Base-by-base conservation (phyloP, 225 moss, liverwort and hornwort species). In the Bryum argenteum region DNA sequence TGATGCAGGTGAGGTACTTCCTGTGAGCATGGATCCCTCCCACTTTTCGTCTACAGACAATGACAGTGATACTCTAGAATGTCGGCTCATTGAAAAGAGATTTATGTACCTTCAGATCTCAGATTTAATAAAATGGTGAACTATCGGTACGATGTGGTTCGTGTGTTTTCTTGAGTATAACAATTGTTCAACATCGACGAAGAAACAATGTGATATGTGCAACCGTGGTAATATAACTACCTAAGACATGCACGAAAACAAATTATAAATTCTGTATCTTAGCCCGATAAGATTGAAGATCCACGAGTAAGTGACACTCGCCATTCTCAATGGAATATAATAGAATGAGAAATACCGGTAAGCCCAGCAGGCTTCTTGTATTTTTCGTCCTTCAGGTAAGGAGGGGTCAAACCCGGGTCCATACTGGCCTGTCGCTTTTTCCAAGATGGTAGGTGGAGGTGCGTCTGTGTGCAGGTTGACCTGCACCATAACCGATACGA, bases 391-490 rank as follows among this genome's bases (percentile, higher is more conserved):
- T 75, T 90, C 86, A 55, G 89, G 78, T 64, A 81, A 75, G 24
- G 77, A 55, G 7, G 90, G 84, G 73, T 94, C 89, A 80, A 94
- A 98, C 9, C 97, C 97, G 8, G 94, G 89, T 63, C 97, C 89
- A 72, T 86, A 92, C 43, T 88, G 92, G 69, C 97, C 90, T 50
- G 94, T 86, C 16, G 79, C 82, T 77, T 73, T 90, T 78, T 98
- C 94, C 42, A 88, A 60, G 19, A 94, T 62, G 65, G 84, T 85
- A 52, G 97, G 97, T 28, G 90, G 86, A 75, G 88, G 84, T 60
- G 97, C 78, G 79, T 98, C 97, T 45, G 89, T 92, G 77, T 98
- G 97, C 75, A 98, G 76, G 79, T 98, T 98, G 8, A 97, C 85
- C 97, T 97, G 84, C 44, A 71, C 39, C 51, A 74, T 57, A 13